These are phyloP conservation scores for Exophiala calicioides DNA, from an alignment of 2,329 filamentous ascomycete genomes.

Conservation along the genomic window DNA sequence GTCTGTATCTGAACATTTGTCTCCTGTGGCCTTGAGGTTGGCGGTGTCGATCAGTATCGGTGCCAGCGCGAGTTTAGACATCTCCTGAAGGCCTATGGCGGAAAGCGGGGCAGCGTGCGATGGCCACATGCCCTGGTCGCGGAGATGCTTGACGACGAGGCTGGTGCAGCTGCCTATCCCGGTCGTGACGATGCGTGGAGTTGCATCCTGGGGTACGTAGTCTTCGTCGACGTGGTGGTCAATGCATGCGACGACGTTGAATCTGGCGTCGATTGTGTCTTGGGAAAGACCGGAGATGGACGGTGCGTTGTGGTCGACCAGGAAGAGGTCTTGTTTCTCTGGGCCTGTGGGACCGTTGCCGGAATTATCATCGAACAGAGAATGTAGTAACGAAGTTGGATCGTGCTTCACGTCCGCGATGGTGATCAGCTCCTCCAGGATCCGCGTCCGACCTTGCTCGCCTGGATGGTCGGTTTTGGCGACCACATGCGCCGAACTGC, in stretches of 20 bases:
- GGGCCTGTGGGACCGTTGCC: neutral
- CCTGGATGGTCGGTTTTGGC: conserved; percentile 32
- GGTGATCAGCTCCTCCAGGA: conserved; percentile 42
- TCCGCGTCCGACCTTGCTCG: conserved; percentile 18
- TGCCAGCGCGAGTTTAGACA: conserved; percentile 42
- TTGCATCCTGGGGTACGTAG: conserved; percentile 47
- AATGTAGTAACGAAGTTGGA: conserved; percentile 1
- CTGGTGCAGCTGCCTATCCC: conserved; percentile 61
- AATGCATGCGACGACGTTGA: conserved; percentile 55
- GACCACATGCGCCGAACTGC: conserved; percentile 43
- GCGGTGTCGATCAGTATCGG: conserved; percentile 48
- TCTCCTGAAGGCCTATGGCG: conserved; percentile 44
- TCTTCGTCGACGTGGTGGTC: conserved; percentile 65
- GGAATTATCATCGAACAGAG: conserved; percentile 8
- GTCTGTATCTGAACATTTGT: conserved; percentile 50
- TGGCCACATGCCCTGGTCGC: conserved; percentile 48
- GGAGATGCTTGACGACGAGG: conserved; percentile 54
- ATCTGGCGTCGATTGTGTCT: conserved; percentile 41
- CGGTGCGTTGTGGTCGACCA: conserved; percentile 51
- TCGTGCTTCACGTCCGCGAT: conserved; percentile 40
- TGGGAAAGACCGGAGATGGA: conserved; percentile 32
- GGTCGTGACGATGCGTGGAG: conserved; percentile 56
- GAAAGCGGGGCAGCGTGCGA: conserved; percentile 37
- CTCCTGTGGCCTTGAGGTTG: conserved; percentile 45
- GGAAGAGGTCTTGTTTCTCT: conserved; percentile 28